A percentile compares a stretch with the other conserved stretches of the same genome.
Evolutionary conservation across 228 moss, liverwort and hornwort genomes (phyloP).

Genomic region (Sphagnum fallax): DNA sequence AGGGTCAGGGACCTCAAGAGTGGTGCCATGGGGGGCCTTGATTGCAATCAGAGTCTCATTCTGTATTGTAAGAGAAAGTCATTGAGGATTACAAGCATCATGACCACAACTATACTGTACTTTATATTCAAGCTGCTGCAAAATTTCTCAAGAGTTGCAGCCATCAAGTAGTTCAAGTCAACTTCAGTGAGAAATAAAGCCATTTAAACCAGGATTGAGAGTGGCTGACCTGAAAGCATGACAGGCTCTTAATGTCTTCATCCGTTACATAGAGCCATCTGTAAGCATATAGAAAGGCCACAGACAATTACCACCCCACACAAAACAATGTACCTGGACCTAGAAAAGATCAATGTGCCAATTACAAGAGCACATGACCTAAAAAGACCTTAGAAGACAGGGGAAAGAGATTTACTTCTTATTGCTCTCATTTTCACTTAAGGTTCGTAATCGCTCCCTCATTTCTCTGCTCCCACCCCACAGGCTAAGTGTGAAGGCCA

Average conservation of each 20-base stretch:
- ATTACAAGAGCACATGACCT: background rate
- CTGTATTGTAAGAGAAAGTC: conserved; percentile 13
- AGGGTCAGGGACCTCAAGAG: conserved; percentile 81
- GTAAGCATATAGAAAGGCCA: background rate
- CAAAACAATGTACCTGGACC: background rate
- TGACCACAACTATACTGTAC: no score
- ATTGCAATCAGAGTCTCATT: conserved; percentile 85
- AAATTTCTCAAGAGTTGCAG: no score
- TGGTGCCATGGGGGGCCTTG: conserved; percentile 84
- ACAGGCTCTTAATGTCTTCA: conserved; percentile 76
- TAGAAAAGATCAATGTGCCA: background rate
- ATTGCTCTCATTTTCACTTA: conserved; percentile 69
- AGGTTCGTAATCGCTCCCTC: conserved; percentile 54
- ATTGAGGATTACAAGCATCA: no score
- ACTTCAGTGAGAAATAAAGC: no score
- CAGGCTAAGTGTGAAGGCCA: background rate
- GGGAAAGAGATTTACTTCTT: conserved; percentile 47
- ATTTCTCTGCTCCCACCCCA: conserved; percentile 37
- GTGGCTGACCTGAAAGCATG: conserved; percentile 69
- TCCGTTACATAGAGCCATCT: conserved; percentile 92
- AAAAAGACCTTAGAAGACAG: background rate
- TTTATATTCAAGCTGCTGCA: no score
- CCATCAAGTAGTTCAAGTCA: no score
- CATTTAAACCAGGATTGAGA: background rate
- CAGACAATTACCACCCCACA: no score